Percentiles rank a stretch among this genome's conserved stretches.
phyloP scores from a whole-genome alignment of 78 protist species.

The Emiliania huxleyi region DNA sequence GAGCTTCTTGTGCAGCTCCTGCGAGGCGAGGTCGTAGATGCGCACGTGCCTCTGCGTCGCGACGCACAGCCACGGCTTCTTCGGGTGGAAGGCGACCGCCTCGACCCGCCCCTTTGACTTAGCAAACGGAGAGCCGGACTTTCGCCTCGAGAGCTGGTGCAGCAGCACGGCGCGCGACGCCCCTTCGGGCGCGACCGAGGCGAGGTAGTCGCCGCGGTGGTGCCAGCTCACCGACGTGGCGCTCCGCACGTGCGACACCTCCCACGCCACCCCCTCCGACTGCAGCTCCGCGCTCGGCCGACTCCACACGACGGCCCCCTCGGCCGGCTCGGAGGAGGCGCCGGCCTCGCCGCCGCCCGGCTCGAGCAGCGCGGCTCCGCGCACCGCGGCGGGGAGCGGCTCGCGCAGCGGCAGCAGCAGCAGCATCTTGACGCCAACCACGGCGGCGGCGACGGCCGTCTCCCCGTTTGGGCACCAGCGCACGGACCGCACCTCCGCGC shows the following conservation, averaged over 20 bases:
- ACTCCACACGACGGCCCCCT: neutral
- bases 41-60: conserved; percentile 67
- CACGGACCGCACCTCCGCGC: conserved; percentile 47
- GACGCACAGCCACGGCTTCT: conserved; percentile 87
- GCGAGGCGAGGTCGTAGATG: conserved; percentile 76
- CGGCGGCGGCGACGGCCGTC: conserved; percentile 65
- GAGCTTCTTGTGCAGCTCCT: conserved; percentile 70
- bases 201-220: conserved; percentile 90
- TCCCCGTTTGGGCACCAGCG: conserved; percentile 81
- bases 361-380: neutral
- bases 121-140: conserved; percentile 55
- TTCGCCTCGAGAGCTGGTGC: conserved; percentile 24
- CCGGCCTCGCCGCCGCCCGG: neutral
- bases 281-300: neutral
- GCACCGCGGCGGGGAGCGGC: neutral
- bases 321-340: neutral
- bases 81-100: conserved; percentile 88
- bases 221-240: conserved; percentile 74
- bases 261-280: neutral
- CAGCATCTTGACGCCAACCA: neutral
- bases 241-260: neutral
- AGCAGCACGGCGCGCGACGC: conserved; percentile 29
- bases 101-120: conserved; percentile 60
- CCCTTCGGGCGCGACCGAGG: conserved; percentile 69
- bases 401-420: neutral